Evolutionary conservation across 1,284 basidiomycete genomes (phyloP), one percentile per base, ranked within the genome.

Genomic region (Lentinula novae-zelandiae): DNA sequence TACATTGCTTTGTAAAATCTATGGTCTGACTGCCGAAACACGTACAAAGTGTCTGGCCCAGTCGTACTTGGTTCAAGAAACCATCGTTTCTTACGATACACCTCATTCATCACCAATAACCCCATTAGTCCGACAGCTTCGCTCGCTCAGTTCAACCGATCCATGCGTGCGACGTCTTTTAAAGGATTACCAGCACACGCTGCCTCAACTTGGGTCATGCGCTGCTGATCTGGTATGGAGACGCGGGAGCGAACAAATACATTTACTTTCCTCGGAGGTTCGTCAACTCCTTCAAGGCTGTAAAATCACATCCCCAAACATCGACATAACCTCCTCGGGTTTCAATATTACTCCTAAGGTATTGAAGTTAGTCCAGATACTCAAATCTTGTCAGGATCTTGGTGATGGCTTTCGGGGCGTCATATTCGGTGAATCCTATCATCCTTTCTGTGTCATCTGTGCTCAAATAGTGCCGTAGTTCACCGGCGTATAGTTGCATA

Each of bases 281-380:
- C 73, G 69, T 49, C 70, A 78, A 42, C 68, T 80, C 27, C 72
- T 87, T 40, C 79, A 78, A 66, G 80, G 84, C 63, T 86, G 82
- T 82, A 70, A 75, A 13, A 87, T 83, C 67, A 73, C 78, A 2
- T 81, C 84, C 75, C 86, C 87, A 6, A 85, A 85, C 63, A 67
- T 81, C 12, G 79, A 85, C 65, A 65, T 76, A 1, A 75, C 72
- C 17, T 86, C 86, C 3, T 71, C 73, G 56, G 76, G 78, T 5
- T 84, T 82, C 68, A 90, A 90, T 65, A 78, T 89, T 13, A 82
- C 83, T 0, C 81, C 82, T 0, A 90, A 92, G 63, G 83, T 90
- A 60, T 67, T 78, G 38, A 81, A 77, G 65, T 68, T 92, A 15
- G 72, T 87, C 3, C 78, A 88, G 58, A 70, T 84, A 51, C 72